phyloP scores from a whole-genome alignment of 2,329 filamentous ascomycete species.

The Aspergillus carbonarius region DNA sequence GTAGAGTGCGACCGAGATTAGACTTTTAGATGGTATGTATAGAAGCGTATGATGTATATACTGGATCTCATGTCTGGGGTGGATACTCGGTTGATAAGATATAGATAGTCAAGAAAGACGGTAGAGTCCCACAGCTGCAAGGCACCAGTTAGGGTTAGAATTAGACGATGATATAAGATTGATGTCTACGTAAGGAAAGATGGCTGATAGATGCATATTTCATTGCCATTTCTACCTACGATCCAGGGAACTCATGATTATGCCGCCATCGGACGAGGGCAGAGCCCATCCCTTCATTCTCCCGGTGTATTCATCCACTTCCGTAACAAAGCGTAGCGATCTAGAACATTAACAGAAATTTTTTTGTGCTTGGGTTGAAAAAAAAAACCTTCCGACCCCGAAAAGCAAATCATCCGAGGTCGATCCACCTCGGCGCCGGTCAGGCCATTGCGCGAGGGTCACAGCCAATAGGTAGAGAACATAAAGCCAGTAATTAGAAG shows the following conservation, averaged over 20 bases:
- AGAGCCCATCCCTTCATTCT: slow-evolving; percentile 3
- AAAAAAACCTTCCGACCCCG: neutral
- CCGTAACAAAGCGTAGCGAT: slow-evolving; percentile 1
- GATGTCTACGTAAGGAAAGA: neutral
- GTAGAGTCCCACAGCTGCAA: too few species aligned
- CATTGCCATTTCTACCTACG: neutral
- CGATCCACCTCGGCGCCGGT: neutral
- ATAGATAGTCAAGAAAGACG: too few species aligned
- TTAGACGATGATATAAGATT: neutral
- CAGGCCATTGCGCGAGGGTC: neutral
- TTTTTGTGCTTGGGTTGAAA: neutral
- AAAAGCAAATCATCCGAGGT: neutral
- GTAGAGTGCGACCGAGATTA: neutral
- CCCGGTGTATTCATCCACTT: slow-evolving; percentile 8
- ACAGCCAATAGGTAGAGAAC: slow-evolving; percentile 24
- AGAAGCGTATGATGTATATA: too few species aligned
- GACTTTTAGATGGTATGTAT: neutral
- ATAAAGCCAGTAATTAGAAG: slow-evolving; percentile 32
- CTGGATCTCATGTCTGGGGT: too few species aligned
- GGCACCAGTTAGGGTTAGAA: too few species aligned
- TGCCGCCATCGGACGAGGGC: slow-evolving; percentile 6
- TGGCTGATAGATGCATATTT: neutral
- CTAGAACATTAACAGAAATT: slow-evolving; percentile 6
- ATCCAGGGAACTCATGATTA: slow-evolving; percentile 2
- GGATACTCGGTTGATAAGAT: too few species aligned